Evolutionary conservation across 106 monocot species (phyloP).

Genomic region (Dendrobium officinale): DNA sequence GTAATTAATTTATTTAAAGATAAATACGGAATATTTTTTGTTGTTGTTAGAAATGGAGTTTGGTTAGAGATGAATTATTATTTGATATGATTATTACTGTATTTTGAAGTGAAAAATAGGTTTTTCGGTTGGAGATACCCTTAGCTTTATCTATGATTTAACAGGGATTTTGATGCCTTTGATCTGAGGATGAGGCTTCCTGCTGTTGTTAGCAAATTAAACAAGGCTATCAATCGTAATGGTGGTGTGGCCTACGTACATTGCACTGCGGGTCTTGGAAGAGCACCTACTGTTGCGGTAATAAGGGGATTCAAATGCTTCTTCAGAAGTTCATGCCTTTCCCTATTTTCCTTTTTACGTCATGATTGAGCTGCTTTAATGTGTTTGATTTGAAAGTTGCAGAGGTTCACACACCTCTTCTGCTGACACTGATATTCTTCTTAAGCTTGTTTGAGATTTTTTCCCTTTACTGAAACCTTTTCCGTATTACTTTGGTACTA

Average conservation of each 20-base stretch:
- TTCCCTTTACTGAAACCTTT: not conserved
- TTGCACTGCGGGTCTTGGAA: constrained; percentile 98
- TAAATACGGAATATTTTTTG: not conserved
- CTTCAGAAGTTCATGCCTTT: not conserved
- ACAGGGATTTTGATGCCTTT: constrained; percentile 98
- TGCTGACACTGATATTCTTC: not conserved
- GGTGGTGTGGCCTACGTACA: constrained; percentile 96
- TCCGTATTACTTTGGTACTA: not conserved
- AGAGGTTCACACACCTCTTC: not conserved
- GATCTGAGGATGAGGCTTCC: constrained; percentile 98
- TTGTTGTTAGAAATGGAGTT: too few species aligned
- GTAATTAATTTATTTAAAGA: too few species aligned
- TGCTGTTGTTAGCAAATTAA: constrained; percentile 70
- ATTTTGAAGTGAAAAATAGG: not conserved
- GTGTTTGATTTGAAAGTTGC: not conserved
- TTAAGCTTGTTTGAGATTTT: not conserved
- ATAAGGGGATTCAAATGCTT: not conserved
- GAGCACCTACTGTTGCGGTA: constrained; percentile 94
- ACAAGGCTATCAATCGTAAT: constrained; percentile 67
- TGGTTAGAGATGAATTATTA: too few species aligned
- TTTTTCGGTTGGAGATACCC: too few species aligned
- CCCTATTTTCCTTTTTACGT: not conserved
- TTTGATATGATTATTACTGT: too few species aligned
- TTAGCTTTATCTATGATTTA: constrained; percentile 10
- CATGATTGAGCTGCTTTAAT: not conserved